Percentiles rank a stretch among this genome's conserved stretches.
phyloP scores from a whole-genome alignment of 495 filamentous ascomycete species.

The Cercophora samala region DNA sequence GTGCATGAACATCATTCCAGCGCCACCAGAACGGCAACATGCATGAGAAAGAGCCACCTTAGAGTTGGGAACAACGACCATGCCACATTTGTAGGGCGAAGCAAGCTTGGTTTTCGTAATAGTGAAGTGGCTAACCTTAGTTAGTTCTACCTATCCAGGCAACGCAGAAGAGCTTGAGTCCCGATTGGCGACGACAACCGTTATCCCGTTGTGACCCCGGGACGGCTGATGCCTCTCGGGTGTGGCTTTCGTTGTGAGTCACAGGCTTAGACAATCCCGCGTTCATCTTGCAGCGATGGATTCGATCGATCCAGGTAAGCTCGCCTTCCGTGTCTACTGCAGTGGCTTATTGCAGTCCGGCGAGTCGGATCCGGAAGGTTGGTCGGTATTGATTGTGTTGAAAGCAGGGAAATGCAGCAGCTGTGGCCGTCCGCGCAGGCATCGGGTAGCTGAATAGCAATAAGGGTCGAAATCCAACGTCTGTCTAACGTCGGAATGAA shows the following conservation, averaged over 20 bases:
- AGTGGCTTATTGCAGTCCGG: neutral
- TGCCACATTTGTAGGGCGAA: conserved; percentile 6
- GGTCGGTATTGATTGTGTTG: neutral
- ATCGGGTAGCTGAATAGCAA: neutral
- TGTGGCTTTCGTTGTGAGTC: neutral
- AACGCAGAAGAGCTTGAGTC: neutral
- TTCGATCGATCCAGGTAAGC: conserved; percentile 5
- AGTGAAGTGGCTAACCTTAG: neutral
- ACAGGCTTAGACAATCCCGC: conserved; percentile 6
- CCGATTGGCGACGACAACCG: neutral
- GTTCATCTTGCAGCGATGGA: conserved; percentile 19
- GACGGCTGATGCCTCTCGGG: neutral
- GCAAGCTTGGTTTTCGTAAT: neutral
- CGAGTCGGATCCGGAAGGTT: conserved; percentile 1
- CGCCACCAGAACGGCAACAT: conserved; percentile 4
- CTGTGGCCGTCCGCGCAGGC: neutral
- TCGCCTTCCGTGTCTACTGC: neutral
- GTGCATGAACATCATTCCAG: conserved; percentile 5
- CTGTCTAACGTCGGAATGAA: neutral
- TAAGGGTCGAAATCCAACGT: neutral
- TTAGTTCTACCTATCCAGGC: neutral
- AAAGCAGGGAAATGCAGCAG: neutral
- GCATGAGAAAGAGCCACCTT: neutral
- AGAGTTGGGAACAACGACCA: neutral
- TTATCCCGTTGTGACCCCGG: neutral